phyloP scores from a whole-genome alignment of 306 rosid genomes.

The Ochetophila trinervis region DNA sequence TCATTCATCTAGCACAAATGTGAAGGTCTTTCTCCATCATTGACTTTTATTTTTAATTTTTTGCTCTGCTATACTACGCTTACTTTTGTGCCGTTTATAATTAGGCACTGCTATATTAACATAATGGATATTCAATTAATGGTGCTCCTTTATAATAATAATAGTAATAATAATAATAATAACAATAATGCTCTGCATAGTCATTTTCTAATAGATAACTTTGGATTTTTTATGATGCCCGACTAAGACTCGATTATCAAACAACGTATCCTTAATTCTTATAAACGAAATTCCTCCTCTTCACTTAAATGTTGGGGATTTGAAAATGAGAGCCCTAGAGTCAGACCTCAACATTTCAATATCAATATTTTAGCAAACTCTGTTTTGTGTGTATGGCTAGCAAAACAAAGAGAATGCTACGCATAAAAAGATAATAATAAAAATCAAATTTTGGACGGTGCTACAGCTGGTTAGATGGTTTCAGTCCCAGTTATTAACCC shows the following conservation, averaged over 20 bases:
- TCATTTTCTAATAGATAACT: no score
- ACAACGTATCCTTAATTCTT: no score
- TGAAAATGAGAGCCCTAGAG: background rate
- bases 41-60: background rate
- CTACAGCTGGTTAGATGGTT: constrained; percentile 44
- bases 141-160: background rate
- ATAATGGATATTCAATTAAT: background rate
- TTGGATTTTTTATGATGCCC: no score
- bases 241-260: no score
- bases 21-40: background rate
- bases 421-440: background rate
- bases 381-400: background rate
- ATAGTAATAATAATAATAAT: no score
- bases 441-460: constrained; percentile 15
- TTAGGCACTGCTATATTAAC: background rate
- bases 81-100: background rate
- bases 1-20: background rate
- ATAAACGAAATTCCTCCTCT: no score
- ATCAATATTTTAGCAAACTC: background rate
- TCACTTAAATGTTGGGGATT: background rate
- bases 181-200: no score
- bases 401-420: background rate
- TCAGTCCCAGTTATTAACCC: constrained; percentile 8
- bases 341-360: background rate
- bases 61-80: background rate